Evolutionary conservation across 345 rosid genomes (phyloP), one percentile per base, ranked within the genome.

Genomic region (Euphorbia peplus): DNA sequence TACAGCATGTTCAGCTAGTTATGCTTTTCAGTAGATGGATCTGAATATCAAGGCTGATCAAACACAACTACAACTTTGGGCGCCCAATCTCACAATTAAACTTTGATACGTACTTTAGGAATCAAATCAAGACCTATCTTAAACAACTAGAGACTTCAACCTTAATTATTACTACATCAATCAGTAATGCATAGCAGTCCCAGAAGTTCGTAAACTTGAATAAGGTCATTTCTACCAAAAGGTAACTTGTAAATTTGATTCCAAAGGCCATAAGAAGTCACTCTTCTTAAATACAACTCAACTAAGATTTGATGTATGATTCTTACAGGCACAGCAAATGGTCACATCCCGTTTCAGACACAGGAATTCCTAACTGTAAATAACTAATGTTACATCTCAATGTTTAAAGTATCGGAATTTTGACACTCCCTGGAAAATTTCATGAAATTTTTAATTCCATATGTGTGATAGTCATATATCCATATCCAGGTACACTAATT

Each of bases 201-300:
- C 51, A 30, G 26, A 47, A 50, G 55, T 21, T 15, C 0, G 4
- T 25, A 12, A 68, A 39, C 21, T 52, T 39, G 26, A 52, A 62
- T 37, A 24, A 50, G 11, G 26, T 3, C 35, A n/a, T 19, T 60
- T 4, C 16, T 11, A 1, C 47, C 18, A 10, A 57, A 29, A 42
- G 22, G 0, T 52, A 54, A 12, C 57, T 54, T 63, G 62, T 4
- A 11, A 57, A 48, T 35, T 54, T 19, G 24, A 42, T 24, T 16
- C 8, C 21, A 53, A 68, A 30, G 32, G 35, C 69, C 26, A 24
- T 47, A 19, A 30, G 26, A 70, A 50, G 60, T 32, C 61, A 32
- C 30, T 30, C 28, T 21, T 54, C 19, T 5, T n/a, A 35, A 15
- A 13, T 12, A 48, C 2, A 14, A 48, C 14, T 21, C 21, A 12